Percentiles rank a stretch among this genome's conserved stretches.
These are phyloP conservation scores for Pterocarpus santalinus DNA, from an alignment of 306 rosid genomes.

Conservation along the genomic window DNA sequence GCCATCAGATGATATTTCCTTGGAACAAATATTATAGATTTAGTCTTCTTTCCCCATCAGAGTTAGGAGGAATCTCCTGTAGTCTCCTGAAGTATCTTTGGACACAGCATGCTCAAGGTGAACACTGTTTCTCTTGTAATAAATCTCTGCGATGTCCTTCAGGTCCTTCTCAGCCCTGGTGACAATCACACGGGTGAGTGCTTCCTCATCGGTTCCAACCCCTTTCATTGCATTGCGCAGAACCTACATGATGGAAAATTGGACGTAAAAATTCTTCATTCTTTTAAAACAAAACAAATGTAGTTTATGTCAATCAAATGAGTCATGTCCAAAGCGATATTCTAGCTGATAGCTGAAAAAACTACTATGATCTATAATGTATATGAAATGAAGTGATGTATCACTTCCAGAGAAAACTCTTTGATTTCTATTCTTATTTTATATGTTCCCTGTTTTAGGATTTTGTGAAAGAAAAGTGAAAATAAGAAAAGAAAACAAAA, in stretches of 20 bases:
- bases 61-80: slow-evolving; percentile 76
- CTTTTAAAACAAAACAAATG: background rate
- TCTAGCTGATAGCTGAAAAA: background rate
- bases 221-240: slow-evolving; percentile 68
- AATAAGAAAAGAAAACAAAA: too few relatives aligned
- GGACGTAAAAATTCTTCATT: background rate
- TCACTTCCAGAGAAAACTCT: too few relatives aligned
- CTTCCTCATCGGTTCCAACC: slow-evolving; percentile 76
- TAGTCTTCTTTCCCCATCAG: slow-evolving; percentile 64
- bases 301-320: background rate
- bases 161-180: slow-evolving; percentile 86
- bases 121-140: slow-evolving; percentile 81
- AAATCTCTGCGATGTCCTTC: slow-evolving; percentile 68
- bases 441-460: too few relatives aligned
- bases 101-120: slow-evolving; percentile 74
- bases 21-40: background rate
- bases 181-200: slow-evolving; percentile 79
- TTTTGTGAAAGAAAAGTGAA: too few relatives aligned
- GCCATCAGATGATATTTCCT: background rate
- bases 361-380: background rate
- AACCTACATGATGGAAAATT: slow-evolving; percentile 46
- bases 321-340: background rate
- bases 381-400: background rate
- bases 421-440: too few relatives aligned
- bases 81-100: slow-evolving; percentile 74